A percentile compares a stretch with the other conserved stretches of the same genome.
Evolutionary conservation across 2,329 filamentous ascomycete species (phyloP).

Genomic region (Pestalotiopsis sp.): DNA sequence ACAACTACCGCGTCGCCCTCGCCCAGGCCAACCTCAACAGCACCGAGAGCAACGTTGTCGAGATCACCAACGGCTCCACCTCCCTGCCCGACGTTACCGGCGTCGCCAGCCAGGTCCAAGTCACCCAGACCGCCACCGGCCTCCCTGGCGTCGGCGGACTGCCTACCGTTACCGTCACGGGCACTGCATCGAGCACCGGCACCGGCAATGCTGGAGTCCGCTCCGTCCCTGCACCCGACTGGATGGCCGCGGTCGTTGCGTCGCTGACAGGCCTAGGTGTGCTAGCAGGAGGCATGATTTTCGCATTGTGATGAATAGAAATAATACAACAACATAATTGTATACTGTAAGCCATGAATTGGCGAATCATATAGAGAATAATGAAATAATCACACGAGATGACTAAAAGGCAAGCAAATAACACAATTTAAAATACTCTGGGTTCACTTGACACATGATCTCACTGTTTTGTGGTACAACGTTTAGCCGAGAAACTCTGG

Average conservation of each 20-base stretch:
- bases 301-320: neutral
- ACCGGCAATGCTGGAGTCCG: conserved; percentile 21
- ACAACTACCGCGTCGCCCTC: conserved; percentile 51
- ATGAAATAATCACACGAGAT: neutral
- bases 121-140: conserved; percentile 24
- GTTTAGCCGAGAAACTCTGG: too few relatives aligned
- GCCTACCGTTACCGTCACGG: conserved; percentile 16
- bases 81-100: conserved; percentile 47
- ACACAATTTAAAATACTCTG: neutral
- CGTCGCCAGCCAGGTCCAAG: conserved; percentile 38
- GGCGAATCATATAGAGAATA: neutral
- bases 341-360: too few relatives aligned
- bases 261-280: neutral
- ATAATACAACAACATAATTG: too few relatives aligned
- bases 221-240: conserved; percentile 21
- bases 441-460: neutral
- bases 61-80: conserved; percentile 41
- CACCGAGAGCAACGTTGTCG: conserved; percentile 45
- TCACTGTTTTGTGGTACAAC: neutral
- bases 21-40: conserved; percentile 56
- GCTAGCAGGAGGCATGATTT: conserved; percentile 1
- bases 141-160: conserved; percentile 16
- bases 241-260: conserved; percentile 19
- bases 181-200: conserved; percentile 13
- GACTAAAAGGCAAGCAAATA: neutral